Conservation (phyloP, 345 rosid genomes). For the Heritiera littoralis region DNA sequence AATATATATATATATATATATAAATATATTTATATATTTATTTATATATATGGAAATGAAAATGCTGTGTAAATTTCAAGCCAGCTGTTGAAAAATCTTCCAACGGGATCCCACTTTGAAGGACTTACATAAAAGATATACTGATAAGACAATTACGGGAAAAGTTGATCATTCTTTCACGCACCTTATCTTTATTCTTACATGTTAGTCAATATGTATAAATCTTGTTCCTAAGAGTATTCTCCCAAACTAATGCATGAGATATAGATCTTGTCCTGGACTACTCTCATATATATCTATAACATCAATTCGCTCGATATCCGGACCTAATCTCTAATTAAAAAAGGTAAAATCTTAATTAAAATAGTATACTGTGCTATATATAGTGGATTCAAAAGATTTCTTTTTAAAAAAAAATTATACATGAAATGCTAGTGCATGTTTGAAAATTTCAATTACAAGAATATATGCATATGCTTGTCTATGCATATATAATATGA, state of each 20-base stretch:
- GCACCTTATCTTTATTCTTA: slow-evolving; percentile 29
- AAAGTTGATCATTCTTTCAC: slow-evolving; percentile 18
- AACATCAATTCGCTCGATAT: background rate
- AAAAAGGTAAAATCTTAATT: too few relatives aligned
- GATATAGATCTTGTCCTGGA: background rate
- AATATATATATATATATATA: background rate
- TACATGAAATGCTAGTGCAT: background rate
- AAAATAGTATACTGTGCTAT: background rate
- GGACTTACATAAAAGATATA: background rate
- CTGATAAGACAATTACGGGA: slow-evolving; percentile 22
- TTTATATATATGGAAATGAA: background rate
- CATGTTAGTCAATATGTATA: slow-evolving; percentile 27
- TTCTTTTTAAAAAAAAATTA: background rate
- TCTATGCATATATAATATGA: background rate
- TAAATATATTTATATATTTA: background rate
- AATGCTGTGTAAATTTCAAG: background rate
- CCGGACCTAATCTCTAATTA: too few relatives aligned
- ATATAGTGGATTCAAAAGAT: background rate
- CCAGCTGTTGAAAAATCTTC: slow-evolving; percentile 18
- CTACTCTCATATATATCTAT: background rate
- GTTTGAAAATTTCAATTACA: background rate
- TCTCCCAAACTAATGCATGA: background rate
- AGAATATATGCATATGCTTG: background rate
- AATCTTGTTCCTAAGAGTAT: background rate
- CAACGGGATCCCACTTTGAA: slow-evolving; percentile 9